Percentiles rank a stretch among this genome's conserved stretches.
Conservation (phyloP, 768 basidiomycete species). For the Obba rivulosa region DNA sequence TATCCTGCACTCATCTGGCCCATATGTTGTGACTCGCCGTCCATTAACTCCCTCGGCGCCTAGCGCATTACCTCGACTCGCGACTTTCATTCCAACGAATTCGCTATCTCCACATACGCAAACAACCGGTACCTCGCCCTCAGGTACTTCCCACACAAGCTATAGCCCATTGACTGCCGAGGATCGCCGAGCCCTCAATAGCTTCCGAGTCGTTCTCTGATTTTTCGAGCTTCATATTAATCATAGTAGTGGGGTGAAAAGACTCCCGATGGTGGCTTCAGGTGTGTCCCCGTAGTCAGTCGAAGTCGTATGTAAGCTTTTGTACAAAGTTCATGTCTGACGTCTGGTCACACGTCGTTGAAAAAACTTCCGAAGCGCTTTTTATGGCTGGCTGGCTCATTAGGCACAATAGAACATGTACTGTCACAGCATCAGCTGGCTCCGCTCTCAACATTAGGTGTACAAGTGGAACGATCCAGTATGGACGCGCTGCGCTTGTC, state of each 20-base stretch:
- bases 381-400: too few relatives aligned
- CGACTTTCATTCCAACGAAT: constrained; percentile 20
- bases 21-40: constrained; percentile 3
- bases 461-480: too few relatives aligned
- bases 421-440: too few relatives aligned
- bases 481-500: too few relatives aligned
- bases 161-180: constrained; percentile 29
- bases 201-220: constrained; percentile 29
- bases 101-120: constrained; percentile 12
- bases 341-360: too few relatives aligned
- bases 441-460: too few relatives aligned
- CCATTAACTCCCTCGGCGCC: constrained; percentile 4
- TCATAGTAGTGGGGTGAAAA: background rate
- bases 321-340: too few relatives aligned
- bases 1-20: constrained; percentile 6
- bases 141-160: constrained; percentile 10
- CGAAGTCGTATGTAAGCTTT: too few relatives aligned
- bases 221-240: background rate
- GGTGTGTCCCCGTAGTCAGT: too few relatives aligned
- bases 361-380: too few relatives aligned
- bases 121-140: background rate
- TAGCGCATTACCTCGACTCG: constrained; percentile 19
- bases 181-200: constrained; percentile 28
- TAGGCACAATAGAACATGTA: too few relatives aligned
- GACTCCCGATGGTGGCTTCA: too few relatives aligned